Percentiles rank a stretch among this genome's conserved stretches.
Evolutionary conservation across 2,329 filamentous ascomycete species (phyloP).

Genomic region (Colletotrichum costaricense): DNA sequence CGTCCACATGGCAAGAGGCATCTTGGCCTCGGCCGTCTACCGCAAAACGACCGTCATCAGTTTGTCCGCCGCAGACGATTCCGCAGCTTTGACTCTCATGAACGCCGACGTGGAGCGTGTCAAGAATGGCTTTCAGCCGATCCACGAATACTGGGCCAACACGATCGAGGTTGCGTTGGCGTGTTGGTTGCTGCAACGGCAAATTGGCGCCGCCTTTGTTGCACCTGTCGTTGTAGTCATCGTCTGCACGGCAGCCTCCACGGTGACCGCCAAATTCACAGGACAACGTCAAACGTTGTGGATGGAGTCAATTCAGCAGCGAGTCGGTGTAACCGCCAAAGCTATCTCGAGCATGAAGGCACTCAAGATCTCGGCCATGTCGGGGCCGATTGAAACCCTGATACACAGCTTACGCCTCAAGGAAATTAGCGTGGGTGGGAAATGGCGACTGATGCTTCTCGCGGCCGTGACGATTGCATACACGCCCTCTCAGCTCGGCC

Average conservation of each 20-base stretch:
- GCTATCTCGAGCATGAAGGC: constrained; percentile 50
- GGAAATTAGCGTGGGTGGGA: constrained; percentile 44
- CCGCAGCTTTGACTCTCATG: constrained; percentile 59
- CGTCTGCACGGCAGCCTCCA: background rate
- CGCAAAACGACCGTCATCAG: constrained; percentile 46
- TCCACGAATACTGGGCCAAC: constrained; percentile 56
- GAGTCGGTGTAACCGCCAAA: constrained; percentile 41
- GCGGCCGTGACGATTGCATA: constrained; percentile 44
- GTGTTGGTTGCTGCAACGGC: constrained; percentile 57
- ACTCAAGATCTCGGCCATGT: constrained; percentile 51
- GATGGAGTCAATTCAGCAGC: constrained; percentile 40
- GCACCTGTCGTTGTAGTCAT: constrained; percentile 19
- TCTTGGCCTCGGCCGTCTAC: constrained; percentile 48
- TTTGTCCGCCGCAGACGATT: constrained; percentile 47
- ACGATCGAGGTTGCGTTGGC: constrained; percentile 55
- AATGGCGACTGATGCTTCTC: constrained; percentile 41
- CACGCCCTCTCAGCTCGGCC: constrained; percentile 48
- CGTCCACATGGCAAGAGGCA: constrained; percentile 46
- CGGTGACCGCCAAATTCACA: constrained; percentile 5
- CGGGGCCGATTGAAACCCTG: constrained; percentile 41
- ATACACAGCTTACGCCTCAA: constrained; percentile 48
- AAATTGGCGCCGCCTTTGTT: constrained; percentile 38
- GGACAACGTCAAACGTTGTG: constrained; percentile 37
- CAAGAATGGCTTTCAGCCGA: constrained; percentile 42
- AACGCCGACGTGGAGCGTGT: constrained; percentile 59